Percentiles rank a stretch among this genome's conserved stretches.
Evolutionary conservation across 768 basidiomycete species (phyloP).

Genomic region (Kwoniella heveanensis): DNA sequence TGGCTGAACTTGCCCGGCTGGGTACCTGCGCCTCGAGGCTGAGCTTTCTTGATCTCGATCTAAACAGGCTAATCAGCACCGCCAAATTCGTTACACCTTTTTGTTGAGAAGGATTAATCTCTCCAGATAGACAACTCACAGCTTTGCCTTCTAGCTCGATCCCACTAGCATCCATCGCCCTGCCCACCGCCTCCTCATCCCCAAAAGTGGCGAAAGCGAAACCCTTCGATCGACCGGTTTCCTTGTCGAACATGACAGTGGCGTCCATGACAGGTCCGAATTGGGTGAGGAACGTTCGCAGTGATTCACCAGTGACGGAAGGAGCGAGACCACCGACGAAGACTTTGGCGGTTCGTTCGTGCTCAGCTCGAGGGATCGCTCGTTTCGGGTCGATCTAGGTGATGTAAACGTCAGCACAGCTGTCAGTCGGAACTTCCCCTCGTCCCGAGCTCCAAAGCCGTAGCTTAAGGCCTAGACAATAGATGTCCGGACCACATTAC

Average conservation of each 20-base stretch:
- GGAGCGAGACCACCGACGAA: slow-evolving; percentile 95
- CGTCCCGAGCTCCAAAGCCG: too few species aligned
- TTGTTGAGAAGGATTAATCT: neutral
- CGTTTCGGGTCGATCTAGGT: slow-evolving; percentile 97
- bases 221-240: slow-evolving; percentile 70
- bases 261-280: slow-evolving; percentile 96
- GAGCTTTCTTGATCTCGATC: slow-evolving; percentile 97
- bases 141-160: slow-evolving; percentile 92
- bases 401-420: slow-evolving; percentile 6
- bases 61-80: slow-evolving; percentile 52
- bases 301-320: slow-evolving; percentile 87
- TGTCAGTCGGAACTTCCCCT: neutral
- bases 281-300: slow-evolving; percentile 89
- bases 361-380: slow-evolving; percentile 94
- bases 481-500: too few species aligned
- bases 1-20: slow-evolving; percentile 39
- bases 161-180: slow-evolving; percentile 82
- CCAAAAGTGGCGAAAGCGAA: slow-evolving; percentile 95
- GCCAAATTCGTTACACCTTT: neutral
- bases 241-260: slow-evolving; percentile 89
- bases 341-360: slow-evolving; percentile 77
- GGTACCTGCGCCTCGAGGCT: slow-evolving; percentile 65
- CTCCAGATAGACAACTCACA: slow-evolving; percentile 63
- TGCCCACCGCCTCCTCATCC: slow-evolving; percentile 84
- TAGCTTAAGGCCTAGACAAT: too few species aligned